Evolutionary conservation across 177 flowering plant genomes (phyloP).

Genomic region (Vitis hybrid): DNA sequence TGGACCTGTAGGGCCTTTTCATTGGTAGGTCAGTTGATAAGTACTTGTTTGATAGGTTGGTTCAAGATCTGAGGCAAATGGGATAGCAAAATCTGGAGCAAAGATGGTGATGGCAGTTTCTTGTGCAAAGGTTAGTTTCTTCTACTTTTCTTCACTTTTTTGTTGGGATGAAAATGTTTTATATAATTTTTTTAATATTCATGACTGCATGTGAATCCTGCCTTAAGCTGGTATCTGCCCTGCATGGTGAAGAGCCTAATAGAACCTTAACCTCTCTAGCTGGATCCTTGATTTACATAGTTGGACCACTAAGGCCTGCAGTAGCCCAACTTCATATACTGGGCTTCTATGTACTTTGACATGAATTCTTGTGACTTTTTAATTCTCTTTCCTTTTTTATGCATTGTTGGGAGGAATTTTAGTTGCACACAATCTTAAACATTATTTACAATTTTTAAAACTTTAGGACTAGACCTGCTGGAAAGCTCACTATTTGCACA

Average conservation of each 20-base stretch:
- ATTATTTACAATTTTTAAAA: neutral
- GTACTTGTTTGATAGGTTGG: constrained; percentile 67
- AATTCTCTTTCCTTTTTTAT: no score
- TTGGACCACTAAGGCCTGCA: neutral
- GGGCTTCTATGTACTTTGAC: no score
- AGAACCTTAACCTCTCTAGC: neutral
- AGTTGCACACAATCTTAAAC: no score
- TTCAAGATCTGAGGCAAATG: constrained; percentile 93
- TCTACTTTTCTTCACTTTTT: neutral
- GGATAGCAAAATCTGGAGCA: constrained; percentile 98
- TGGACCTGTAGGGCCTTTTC: no score
- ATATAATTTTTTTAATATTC: neutral
- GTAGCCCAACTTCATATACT: no score
- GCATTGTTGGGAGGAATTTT: no score
- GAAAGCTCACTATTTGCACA: no score
- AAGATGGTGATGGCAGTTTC: constrained; percentile 99
- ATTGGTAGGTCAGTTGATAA: neutral
- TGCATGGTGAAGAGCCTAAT: neutral
- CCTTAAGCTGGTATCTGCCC: neutral
- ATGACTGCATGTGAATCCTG: neutral
- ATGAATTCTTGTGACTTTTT: no score
- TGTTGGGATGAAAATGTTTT: neutral
- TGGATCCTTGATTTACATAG: neutral
- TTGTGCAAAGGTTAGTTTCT: constrained; percentile 79
- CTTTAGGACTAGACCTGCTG: neutral